phyloP scores from a whole-genome alignment of 768 basidiomycete genomes.

The Rhizopogon rudus region DNA sequence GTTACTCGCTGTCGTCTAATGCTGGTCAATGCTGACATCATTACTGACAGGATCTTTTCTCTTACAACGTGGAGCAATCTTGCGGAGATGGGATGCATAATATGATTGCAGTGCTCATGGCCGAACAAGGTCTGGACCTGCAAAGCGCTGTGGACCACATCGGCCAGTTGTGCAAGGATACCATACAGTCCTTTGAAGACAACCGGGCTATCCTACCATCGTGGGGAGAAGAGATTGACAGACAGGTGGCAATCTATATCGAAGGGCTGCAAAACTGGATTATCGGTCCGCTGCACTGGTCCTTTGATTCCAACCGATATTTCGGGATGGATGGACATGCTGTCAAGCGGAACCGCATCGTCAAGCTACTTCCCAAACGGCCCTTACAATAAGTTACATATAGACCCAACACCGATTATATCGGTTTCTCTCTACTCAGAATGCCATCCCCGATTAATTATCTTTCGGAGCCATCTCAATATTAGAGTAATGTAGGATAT shows the following conservation, averaged over 20 bases:
- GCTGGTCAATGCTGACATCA: constrained; percentile 2
- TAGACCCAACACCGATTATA: not conserved
- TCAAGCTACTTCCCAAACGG: constrained; percentile 45
- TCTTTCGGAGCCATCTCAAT: too few species aligned
- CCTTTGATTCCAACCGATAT: constrained; percentile 65
- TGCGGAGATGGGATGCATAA: constrained; percentile 60
- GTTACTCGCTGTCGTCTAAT: constrained; percentile 1
- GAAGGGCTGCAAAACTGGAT: constrained; percentile 68
- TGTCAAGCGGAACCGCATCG: constrained; percentile 49
- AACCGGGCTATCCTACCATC: constrained; percentile 48
- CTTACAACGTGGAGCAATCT: constrained; percentile 72
- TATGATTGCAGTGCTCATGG: constrained; percentile 69
- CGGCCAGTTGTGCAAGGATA: constrained; percentile 53
- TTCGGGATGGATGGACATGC: constrained; percentile 55
- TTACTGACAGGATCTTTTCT: constrained; percentile 57
- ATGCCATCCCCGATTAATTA: too few species aligned
- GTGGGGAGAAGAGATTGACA: constrained; percentile 58
- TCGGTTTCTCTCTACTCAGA: not conserved
- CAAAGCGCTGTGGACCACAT: constrained; percentile 63
- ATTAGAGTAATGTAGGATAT: too few species aligned
- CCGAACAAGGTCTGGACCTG: constrained; percentile 48
- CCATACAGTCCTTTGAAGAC: constrained; percentile 47
- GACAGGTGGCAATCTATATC: constrained; percentile 53
- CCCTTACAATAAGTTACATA: constrained; percentile 4
- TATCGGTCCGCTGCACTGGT: constrained; percentile 69